These are phyloP conservation scores for Dipteronia sinensis DNA, from an alignment of 345 rosid species.

Conservation along the genomic window DNA sequence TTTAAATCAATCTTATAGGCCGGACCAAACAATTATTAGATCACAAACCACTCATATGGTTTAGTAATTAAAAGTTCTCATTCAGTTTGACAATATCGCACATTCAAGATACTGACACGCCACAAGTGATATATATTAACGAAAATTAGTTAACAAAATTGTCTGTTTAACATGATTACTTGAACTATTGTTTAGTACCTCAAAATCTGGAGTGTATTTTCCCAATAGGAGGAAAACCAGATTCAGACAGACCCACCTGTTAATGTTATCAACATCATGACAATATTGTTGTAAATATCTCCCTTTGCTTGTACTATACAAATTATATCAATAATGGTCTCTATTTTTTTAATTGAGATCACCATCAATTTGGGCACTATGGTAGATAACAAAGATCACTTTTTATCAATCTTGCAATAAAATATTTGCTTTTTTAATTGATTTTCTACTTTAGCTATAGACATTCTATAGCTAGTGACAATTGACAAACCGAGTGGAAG, in stretches of 20 bases:
- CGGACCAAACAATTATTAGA: too few species aligned
- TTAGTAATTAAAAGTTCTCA: too few species aligned
- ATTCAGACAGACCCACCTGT: background rate
- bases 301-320: background rate
- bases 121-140: too few species aligned
- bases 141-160: too few species aligned
- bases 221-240: background rate
- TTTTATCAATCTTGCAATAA: background rate
- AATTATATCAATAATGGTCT: background rate
- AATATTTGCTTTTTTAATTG: background rate
- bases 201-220: too few species aligned
- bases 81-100: too few species aligned
- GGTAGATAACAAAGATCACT: slow-evolving; percentile 13
- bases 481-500: slow-evolving; percentile 7
- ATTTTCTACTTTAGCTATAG: slow-evolving; percentile 5
- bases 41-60: too few species aligned
- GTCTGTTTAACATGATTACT: too few species aligned
- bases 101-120: too few species aligned
- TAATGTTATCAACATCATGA: background rate
- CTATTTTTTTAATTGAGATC: background rate
- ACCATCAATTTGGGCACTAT: background rate
- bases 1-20: too few species aligned
- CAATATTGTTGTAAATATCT: background rate
- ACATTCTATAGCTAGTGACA: background rate
- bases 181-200: too few species aligned